Evolutionary conservation across 2,329 filamentous ascomycete species (phyloP), one percentile per base, ranked within the genome.

Genomic region (Juglanconis juglandina): DNA sequence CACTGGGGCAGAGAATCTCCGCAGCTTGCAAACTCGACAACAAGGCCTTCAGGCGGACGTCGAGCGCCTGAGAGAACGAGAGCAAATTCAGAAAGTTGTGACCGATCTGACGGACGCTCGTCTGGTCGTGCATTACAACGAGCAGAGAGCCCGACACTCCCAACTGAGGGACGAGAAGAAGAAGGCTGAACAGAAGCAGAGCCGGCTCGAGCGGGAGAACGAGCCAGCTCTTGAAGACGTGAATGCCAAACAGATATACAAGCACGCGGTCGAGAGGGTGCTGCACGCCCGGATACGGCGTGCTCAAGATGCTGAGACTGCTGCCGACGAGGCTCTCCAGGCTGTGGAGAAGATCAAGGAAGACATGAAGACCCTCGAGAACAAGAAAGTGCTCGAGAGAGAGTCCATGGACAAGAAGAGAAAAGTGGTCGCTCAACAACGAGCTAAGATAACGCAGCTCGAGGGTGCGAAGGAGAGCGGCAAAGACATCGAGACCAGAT

Each of bases 1-100:
- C 17, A 77, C 76, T 3, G 84, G 90, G 57, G 75, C 79, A 41
- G 88, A 90, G 51, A 78, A 81, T 33, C 76, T 98, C 7, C 79
- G 79, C 55, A 86, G 83, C 58, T 77, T 94, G 51, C 87, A 96
- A 70, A 81, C 77, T 46, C 86, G 92, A 34, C 94, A 98, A 64
- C 78, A 84, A 63, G 83, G 86, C 53, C 85, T 96, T 49, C 86
- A 90, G 68, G 87, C 85, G 9, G 93, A 97, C 68, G 92, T 98
- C 32, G 88, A 96, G 67, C 87, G 91, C 64, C 82, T 95, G 68
- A 85, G 86, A 53, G 89, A 98, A 71, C 85, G 92, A 60, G 84
- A 88, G 58, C 81, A 85, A 56, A 85, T 92, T 53, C 79, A 88
- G 68, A 77, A 83, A 56, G 84, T 83, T 59, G 80, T 94, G 4